These are phyloP conservation scores for Nemophila menziesii DNA, from an alignment of 257 asterid genomes.

Conservation along the genomic window DNA sequence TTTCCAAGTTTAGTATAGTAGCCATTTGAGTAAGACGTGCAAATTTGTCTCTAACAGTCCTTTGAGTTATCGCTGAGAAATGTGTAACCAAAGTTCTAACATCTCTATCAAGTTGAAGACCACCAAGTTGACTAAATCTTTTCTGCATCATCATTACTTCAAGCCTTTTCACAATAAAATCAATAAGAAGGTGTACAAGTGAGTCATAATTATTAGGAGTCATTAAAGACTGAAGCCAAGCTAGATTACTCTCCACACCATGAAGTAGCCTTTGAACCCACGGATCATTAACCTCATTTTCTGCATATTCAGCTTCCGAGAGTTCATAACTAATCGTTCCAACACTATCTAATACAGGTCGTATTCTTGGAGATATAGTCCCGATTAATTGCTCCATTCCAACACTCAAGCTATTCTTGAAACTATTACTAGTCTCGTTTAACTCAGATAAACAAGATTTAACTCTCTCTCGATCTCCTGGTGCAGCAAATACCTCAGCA, in stretches of 20 bases:
- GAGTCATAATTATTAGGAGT: constrained; percentile 70
- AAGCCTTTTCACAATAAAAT: constrained; percentile 80
- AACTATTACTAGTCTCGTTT: constrained; percentile 68
- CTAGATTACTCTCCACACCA: constrained; percentile 67
- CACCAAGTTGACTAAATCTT: constrained; percentile 93
- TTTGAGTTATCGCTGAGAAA: constrained; percentile 84
- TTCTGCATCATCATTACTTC: constrained; percentile 97
- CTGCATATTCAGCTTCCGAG: constrained; percentile 91
- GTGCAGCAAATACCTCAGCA: constrained; percentile 68
- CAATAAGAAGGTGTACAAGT: constrained; percentile 62
- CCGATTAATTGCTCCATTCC: constrained; percentile 84
- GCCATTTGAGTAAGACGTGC: constrained; percentile 97
- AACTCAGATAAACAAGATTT: constrained; percentile 85
- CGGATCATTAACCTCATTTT: constrained; percentile 90
- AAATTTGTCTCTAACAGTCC: constrained; percentile 89
- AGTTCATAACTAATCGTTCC: constrained; percentile 85
- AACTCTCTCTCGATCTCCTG: constrained; percentile 73
- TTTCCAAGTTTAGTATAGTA: constrained; percentile 78
- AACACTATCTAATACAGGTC: constrained; percentile 76
- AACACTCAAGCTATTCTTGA: constrained; percentile 53
- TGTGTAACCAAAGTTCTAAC: constrained; percentile 80
- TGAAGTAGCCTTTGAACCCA: constrained; percentile 98
- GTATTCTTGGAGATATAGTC: constrained; percentile 65
- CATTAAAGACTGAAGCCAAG: constrained; percentile 87
- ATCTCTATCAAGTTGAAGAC: constrained; percentile 95